Evolutionary conservation across 352 stramenopile genomes (phyloP), one percentile per base, ranked within the genome.

Genomic region (Pelagophyceae sp.): DNA sequence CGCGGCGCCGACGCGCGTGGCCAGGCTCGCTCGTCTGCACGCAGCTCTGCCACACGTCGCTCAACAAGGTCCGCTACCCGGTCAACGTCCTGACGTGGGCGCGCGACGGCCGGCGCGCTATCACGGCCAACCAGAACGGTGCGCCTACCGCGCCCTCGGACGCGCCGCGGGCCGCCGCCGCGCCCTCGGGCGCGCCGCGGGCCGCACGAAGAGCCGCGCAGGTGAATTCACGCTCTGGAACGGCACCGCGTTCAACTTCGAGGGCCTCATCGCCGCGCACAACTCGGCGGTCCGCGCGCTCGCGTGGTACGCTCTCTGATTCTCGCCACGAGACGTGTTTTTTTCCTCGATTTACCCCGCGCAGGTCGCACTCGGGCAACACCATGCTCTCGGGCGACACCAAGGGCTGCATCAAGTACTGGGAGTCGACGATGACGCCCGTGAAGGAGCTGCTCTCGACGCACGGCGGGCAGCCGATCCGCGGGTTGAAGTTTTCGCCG

Each of bases 201-300:
- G n/a, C n/a, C n/a, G n/a, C n/a, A n/a, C n/a, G n/a, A n/a, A n/a
- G n/a, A n/a, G 54, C 54, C 27, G n/a, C 11, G 69, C 15, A 69
- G 76, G 72, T 63, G 85, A 90, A 81, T 98, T 99, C 83, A 98
- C 94, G 72, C 87, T 99, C 64, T 99, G 95, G 95, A 97, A 98
- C 82, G 93, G 94, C 1, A 87, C 97, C 61, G 95, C 93, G 37
- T 98, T 98, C 87, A 96, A 96, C 78, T 98, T 98, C 82, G 95
- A 98, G 88, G 94, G 95, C 0, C 98, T 98, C 77, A 89, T 98
- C 78, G 91, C 81, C 67, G 87, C 87, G 38, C 86, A 89, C 76
- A 83, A 90, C 75, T 76, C 78, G 32, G 83, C 80, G 35, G 89
- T 92, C 76, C 83, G 86, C 40, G 83, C 78, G 70, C 89, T 91